A percentile compares a stretch with the other conserved stretches of the same genome.
Evolutionary conservation across 805 yeast species (phyloP).

Genomic region (Saccharomyces eubayanus): DNA sequence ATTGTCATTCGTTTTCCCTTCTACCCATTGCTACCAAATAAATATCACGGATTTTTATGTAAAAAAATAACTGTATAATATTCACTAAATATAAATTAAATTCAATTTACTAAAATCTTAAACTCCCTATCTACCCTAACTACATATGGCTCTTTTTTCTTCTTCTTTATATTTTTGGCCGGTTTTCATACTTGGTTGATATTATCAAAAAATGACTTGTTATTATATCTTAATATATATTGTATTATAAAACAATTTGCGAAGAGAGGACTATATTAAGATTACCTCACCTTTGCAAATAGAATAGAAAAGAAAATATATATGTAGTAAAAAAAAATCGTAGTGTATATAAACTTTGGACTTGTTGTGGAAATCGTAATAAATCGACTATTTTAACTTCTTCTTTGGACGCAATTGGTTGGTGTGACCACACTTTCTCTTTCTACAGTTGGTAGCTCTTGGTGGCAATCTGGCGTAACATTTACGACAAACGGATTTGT

Average conservation of each 20-base stretch:
- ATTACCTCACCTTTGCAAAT: background rate
- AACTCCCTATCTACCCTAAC: no score
- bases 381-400: slow-evolving; percentile 76
- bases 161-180: no score
- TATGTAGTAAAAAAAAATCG: background rate
- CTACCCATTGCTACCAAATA: background rate
- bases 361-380: background rate
- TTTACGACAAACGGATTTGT: slow-evolving; percentile 93
- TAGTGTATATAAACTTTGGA: background rate
- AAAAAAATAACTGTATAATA: background rate
- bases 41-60: background rate
- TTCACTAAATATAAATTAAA: background rate
- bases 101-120: background rate
- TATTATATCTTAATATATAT: background rate
- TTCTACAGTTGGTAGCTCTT: slow-evolving; percentile 99
- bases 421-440: slow-evolving; percentile 99
- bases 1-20: background rate
- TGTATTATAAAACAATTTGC: background rate
- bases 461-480: slow-evolving; percentile 99
- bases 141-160: no score
- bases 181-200: background rate
- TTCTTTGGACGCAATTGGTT: slow-evolving; percentile 99
- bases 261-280: background rate
- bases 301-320: background rate
- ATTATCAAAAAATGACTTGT: background rate